Evolutionary conservation across 371 early-diverging fungal species (phyloP).

Genomic region (Chytridium lagenaria): DNA sequence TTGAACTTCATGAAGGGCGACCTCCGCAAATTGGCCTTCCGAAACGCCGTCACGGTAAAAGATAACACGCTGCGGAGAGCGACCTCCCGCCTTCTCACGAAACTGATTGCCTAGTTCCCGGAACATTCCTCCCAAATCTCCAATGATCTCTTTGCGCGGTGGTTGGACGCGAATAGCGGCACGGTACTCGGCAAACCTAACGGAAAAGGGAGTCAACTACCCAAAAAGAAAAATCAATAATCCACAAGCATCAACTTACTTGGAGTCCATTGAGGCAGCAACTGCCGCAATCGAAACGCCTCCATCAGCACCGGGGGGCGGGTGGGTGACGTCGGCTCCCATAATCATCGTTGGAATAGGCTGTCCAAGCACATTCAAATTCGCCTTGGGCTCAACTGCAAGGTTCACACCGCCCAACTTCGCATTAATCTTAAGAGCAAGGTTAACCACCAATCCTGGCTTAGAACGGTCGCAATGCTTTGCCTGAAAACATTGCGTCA

Average conservation of each 20-base stretch:
- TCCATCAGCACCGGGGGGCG: conserved; percentile 73
- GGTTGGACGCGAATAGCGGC: conserved; percentile 49
- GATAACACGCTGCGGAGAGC: conserved; percentile 60
- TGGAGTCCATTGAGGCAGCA: conserved; percentile 76
- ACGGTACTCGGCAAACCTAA: conserved; percentile 38
- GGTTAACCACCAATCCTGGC: conserved; percentile 43
- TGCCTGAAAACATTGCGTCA: conserved; percentile 87
- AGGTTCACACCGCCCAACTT: conserved; percentile 52
- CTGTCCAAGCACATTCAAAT: conserved; percentile 30
- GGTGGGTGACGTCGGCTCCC: conserved; percentile 82
- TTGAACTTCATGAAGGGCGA: conserved; percentile 60
- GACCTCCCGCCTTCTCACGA: conserved; percentile 31
- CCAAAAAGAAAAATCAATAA: background rate
- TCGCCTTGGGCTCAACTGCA: conserved; percentile 36
- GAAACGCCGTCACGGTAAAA: conserved; percentile 80
- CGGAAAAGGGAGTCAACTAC: too few relatives aligned
- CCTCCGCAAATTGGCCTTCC: conserved; percentile 68
- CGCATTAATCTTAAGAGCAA: conserved; percentile 62
- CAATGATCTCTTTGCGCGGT: conserved; percentile 60
- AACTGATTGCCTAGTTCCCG: conserved; percentile 56
- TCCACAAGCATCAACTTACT: background rate
- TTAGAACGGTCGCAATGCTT: conserved; percentile 65
- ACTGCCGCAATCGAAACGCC: conserved; percentile 89
- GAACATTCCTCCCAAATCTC: conserved; percentile 55
- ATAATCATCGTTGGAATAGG: conserved; percentile 84